Evolutionary conservation across 1,139 yeast species (phyloP).

Genomic region (Pichia inconspicua): DNA sequence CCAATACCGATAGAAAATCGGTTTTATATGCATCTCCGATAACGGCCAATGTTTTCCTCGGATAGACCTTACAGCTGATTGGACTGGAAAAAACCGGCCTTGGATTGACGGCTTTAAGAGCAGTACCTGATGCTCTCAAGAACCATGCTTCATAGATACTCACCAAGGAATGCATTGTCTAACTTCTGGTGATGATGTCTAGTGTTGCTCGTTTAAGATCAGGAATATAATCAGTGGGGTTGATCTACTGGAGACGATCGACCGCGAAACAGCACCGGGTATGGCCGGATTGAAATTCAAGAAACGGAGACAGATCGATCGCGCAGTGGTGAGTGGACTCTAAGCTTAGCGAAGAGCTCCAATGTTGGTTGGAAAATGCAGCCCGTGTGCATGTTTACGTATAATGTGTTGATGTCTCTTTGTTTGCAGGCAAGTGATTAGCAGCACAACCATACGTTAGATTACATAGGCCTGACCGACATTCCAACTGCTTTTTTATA

Average conservation of each 20-base stretch:
- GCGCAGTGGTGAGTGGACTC: too few relatives aligned
- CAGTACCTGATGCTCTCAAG: background rate
- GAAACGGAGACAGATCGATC: background rate
- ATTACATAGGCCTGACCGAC: background rate
- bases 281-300: too few relatives aligned
- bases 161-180: constrained; percentile 2
- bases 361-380: background rate
- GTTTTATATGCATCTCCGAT: constrained; percentile 40
- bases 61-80: constrained; percentile 25
- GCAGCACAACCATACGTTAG: background rate
- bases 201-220: too few relatives aligned
- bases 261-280: too few relatives aligned
- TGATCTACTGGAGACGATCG: too few relatives aligned
- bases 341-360: background rate
- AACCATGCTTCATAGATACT: constrained; percentile 9
- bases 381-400: background rate
- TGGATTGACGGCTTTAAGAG: constrained; percentile 1
- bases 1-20: constrained; percentile 35
- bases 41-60: constrained; percentile 41
- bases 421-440: background rate
- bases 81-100: constrained; percentile 21
- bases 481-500: background rate
- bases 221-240: too few relatives aligned
- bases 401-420: background rate
- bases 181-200: too few relatives aligned